These are phyloP conservation scores for Aspergillus ochraceus DNA, from an alignment of 2,329 filamentous ascomycete genomes.

Conservation along the genomic window DNA sequence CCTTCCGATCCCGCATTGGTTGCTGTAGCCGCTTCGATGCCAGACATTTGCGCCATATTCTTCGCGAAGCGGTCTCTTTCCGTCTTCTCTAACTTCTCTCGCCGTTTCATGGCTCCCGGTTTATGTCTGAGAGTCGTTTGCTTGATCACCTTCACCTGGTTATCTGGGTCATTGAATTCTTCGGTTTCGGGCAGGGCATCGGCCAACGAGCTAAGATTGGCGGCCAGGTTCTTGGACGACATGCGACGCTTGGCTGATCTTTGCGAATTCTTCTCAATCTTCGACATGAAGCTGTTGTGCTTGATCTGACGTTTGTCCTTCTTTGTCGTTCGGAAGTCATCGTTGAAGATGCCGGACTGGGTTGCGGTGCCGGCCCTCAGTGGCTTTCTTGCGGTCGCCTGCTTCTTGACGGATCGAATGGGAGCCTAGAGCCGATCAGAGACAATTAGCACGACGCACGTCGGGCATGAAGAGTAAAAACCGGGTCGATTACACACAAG, in stretches of 20 bases:
- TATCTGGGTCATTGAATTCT: conserved; percentile 46
- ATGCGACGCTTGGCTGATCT: conserved; percentile 64
- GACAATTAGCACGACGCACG: neutral
- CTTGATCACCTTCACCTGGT: conserved; percentile 66
- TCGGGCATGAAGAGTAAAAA: too few relatives aligned
- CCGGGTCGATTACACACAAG: neutral
- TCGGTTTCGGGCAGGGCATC: conserved; percentile 73
- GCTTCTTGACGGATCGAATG: conserved; percentile 22
- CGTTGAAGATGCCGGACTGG: conserved; percentile 24
- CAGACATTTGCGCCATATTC: conserved; percentile 75
- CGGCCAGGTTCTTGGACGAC: conserved; percentile 74
- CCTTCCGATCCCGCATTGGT: conserved; percentile 15
- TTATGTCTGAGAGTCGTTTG: conserved; percentile 73
- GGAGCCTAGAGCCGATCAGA: conserved; percentile 26
- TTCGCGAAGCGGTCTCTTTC: conserved; percentile 83
- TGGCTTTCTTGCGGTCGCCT: conserved; percentile 17
- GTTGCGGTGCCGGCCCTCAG: conserved; percentile 17
- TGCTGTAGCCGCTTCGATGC: conserved; percentile 34
- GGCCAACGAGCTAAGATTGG: conserved; percentile 72
- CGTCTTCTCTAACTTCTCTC: conserved; percentile 73
- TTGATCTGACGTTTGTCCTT: conserved; percentile 81
- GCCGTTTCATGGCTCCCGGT: conserved; percentile 79
- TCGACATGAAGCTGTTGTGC: conserved; percentile 75
- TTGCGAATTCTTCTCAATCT: conserved; percentile 64
- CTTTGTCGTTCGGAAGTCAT: conserved; percentile 69